Percentiles rank a stretch among this genome's conserved stretches.
Conservation (phyloP, 1,284 basidiomycete genomes). For the Fomitopsis pinicola region DNA sequence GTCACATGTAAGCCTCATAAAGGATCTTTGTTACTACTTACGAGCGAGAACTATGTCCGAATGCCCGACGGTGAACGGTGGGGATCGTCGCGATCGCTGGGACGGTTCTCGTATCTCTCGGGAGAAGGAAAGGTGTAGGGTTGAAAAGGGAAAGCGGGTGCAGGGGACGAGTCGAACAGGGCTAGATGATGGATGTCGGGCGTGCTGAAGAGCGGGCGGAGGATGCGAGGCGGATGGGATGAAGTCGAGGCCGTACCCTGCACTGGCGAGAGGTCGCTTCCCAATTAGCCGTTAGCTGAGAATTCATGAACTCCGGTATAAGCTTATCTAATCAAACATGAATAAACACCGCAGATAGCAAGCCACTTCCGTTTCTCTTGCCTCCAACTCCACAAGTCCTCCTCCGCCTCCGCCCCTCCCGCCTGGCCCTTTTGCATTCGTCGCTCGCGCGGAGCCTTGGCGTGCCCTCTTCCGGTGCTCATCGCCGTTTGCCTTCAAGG, state of each 20-base stretch:
- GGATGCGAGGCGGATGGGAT: conserved; percentile 2
- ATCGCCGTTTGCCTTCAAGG: background rate
- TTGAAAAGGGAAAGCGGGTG: no score
- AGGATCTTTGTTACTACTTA: background rate
- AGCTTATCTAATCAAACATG: conserved; percentile 7
- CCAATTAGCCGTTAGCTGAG: conserved; percentile 3
- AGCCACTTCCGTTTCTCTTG: background rate
- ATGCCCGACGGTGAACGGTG: background rate
- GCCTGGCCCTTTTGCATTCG: background rate
- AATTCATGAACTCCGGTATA: background rate
- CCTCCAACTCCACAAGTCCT: background rate
- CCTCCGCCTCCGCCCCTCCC: background rate
- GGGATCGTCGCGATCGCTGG: background rate
- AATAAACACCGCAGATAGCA: conserved; percentile 3
- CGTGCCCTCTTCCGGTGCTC: background rate
- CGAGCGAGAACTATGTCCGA: background rate
- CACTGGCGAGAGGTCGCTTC: conserved; percentile 1
- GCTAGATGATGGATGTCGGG: background rate
- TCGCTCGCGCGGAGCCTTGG: background rate
- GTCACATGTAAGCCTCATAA: background rate
- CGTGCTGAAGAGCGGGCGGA: background rate
- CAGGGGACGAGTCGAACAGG: background rate
- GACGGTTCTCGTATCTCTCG: background rate
- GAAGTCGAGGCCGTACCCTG: conserved; percentile 9
- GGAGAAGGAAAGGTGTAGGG: background rate